A percentile compares a stretch with the other conserved stretches of the same genome.
Evolutionary conservation across 441 rosid species (phyloP).

Genomic region (Geranium incanum): DNA sequence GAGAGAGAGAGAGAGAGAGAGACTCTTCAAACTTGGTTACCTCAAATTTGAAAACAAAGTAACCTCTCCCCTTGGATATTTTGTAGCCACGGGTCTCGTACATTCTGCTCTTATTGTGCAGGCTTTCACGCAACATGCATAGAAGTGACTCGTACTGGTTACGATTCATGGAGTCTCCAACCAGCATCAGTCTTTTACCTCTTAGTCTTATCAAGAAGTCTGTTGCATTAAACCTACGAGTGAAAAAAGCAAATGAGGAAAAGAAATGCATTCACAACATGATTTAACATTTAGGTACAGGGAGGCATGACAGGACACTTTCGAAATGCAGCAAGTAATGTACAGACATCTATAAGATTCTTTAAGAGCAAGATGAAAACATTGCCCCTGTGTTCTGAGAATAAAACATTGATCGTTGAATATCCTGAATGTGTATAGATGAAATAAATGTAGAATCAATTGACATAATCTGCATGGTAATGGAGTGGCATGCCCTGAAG

Average conservation of each 20-base stretch:
- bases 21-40: constrained; percentile 29
- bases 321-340: not conserved
- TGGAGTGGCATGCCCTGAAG: too few relatives aligned
- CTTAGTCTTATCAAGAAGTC: constrained; percentile 74
- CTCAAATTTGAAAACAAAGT: constrained; percentile 57
- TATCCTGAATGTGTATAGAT: not conserved
- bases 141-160: constrained; percentile 82
- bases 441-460: not conserved
- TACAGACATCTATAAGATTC: not conserved
- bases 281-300: not conserved
- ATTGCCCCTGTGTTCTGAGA: not conserved
- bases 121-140: constrained; percentile 76
- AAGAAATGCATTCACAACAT: constrained; percentile 12
- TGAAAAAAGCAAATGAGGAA: constrained; percentile 27
- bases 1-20: too few relatives aligned
- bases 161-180: constrained; percentile 91
- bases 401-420: not conserved
- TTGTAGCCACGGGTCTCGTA: constrained; percentile 63
- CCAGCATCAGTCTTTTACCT: constrained; percentile 74
- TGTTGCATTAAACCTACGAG: constrained; percentile 79
- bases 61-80: constrained; percentile 82
- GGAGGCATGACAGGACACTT: not conserved
- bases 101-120: constrained; percentile 60
- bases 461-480: not conserved
- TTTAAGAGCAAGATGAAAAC: not conserved